Evolutionary conservation across 768 basidiomycete genomes (phyloP).

Genomic region (Clitopilus passeckerianus): DNA sequence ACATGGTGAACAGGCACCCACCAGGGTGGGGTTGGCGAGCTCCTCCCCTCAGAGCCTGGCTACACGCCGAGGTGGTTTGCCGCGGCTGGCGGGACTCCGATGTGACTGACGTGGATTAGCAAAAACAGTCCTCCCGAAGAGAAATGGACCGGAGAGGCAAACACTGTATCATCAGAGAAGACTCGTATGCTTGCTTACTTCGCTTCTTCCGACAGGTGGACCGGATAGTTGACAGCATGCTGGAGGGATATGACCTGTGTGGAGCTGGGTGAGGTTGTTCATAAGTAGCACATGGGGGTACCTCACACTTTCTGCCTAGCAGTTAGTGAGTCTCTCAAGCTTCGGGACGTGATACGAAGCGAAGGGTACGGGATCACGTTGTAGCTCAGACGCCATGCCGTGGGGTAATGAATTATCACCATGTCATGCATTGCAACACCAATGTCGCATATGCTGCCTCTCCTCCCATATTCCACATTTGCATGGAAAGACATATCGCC

Average conservation of each 20-base stretch:
- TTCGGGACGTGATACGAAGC: neutral
- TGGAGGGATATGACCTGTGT: neutral
- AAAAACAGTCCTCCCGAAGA: neutral
- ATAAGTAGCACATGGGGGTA: neutral
- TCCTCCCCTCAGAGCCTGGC: neutral
- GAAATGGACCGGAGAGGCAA: neutral
- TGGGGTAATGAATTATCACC: neutral
- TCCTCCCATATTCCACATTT: neutral
- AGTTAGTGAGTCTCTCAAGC: neutral
- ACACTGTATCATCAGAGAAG: no score
- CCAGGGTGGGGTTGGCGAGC: neutral
- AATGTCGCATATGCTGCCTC: neutral
- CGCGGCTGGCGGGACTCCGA: neutral
- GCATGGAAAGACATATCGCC: neutral
- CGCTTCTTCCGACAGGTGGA: neutral
- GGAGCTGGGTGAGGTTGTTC: neutral
- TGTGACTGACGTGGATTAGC: neutral
- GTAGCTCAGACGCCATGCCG: neutral
- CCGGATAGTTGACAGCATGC: neutral
- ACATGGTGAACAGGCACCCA: neutral
- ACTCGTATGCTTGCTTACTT: no score
- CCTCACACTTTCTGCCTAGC: neutral
- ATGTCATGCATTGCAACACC: neutral
- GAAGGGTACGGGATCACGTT: neutral
- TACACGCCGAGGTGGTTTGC: neutral